Evolutionary conservation across 495 filamentous ascomycete species (phyloP).

Genomic region (Chaetomium tenue): DNA sequence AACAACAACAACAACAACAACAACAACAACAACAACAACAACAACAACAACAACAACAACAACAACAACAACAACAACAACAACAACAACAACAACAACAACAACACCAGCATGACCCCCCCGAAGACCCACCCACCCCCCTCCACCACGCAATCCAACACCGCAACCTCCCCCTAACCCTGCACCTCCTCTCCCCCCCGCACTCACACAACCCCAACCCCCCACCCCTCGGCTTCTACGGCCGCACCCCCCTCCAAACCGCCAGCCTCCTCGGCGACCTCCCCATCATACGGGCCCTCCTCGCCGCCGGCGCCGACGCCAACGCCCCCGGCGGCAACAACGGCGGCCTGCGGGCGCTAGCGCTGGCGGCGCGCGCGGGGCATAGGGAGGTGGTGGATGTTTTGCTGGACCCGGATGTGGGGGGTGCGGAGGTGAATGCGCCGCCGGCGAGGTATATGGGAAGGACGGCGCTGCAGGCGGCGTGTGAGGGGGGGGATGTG

Average conservation of each 20-base stretch:
- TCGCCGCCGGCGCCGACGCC: background rate
- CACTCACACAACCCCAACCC: background rate
- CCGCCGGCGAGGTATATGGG: background rate
- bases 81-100: too few relatives aligned
- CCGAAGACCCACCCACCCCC: background rate
- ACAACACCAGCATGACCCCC: background rate
- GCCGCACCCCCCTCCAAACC: background rate
- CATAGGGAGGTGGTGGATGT: background rate
- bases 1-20: too few relatives aligned
- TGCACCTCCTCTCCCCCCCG: background rate
- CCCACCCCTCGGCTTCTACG: background rate
- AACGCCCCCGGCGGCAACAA: conserved; percentile 1
- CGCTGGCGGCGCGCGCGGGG: background rate
- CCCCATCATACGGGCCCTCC: background rate
- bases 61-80: too few relatives aligned
- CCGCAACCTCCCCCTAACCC: background rate
- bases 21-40: too few relatives aligned
- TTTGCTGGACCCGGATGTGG: background rate
- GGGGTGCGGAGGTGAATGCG: background rate
- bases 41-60: too few relatives aligned
- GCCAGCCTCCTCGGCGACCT: background rate
- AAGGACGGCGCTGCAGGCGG: conserved; percentile 1
- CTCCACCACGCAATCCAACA: background rate
- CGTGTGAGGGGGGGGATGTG: background rate
- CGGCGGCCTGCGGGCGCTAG: background rate